Percentiles rank a stretch among this genome's conserved stretches.
Conservation (phyloP, 1,139 yeast species). For the Taphrina sp. region DNA sequence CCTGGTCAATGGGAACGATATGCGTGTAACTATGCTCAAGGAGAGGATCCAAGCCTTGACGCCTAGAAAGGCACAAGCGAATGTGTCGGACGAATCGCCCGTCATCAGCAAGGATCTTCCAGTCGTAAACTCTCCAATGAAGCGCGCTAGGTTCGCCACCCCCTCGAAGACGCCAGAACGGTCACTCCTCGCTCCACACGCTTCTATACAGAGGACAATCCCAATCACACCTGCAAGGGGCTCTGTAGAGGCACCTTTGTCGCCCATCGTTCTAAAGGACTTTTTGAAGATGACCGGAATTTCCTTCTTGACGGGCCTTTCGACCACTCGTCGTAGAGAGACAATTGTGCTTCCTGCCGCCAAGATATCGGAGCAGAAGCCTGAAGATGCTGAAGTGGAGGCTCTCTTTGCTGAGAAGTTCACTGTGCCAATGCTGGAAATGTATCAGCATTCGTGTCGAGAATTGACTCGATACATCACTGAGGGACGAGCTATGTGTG, state of each 20-base stretch:
- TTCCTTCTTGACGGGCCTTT: slow-evolving; percentile 44
- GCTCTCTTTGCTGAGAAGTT: slow-evolving; percentile 40
- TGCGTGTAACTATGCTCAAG: slow-evolving; percentile 14
- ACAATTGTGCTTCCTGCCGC: slow-evolving; percentile 40
- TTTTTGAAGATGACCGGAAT: slow-evolving; percentile 43
- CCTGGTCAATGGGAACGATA: slow-evolving; percentile 1
- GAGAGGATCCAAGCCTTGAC: slow-evolving; percentile 22
- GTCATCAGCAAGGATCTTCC: not conserved
- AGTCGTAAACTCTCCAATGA: not conserved
- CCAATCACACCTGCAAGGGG: slow-evolving; percentile 6
- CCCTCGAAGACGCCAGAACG: slow-evolving; percentile 22
- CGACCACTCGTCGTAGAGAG: slow-evolving; percentile 41
- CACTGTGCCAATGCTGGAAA: slow-evolving; percentile 42
- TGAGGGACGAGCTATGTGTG: slow-evolving; percentile 52
- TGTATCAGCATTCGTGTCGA: slow-evolving; percentile 48
- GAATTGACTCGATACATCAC: slow-evolving; percentile 55
- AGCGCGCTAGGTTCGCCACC: slow-evolving; percentile 1
- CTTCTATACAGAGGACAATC: slow-evolving; percentile 3
- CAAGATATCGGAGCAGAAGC: slow-evolving; percentile 12
- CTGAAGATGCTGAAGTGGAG: slow-evolving; percentile 40
- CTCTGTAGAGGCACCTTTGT: slow-evolving; percentile 19
- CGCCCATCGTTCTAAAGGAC: slow-evolving; percentile 40
- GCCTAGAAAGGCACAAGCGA: slow-evolving; percentile 1
- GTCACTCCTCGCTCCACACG: slow-evolving; percentile 7
- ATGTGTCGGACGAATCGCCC: not conserved